A percentile compares a stretch with the other conserved stretches of the same genome.
phyloP scores from a whole-genome alignment of 1,284 basidiomycete species.

The Malassezia furfur region DNA sequence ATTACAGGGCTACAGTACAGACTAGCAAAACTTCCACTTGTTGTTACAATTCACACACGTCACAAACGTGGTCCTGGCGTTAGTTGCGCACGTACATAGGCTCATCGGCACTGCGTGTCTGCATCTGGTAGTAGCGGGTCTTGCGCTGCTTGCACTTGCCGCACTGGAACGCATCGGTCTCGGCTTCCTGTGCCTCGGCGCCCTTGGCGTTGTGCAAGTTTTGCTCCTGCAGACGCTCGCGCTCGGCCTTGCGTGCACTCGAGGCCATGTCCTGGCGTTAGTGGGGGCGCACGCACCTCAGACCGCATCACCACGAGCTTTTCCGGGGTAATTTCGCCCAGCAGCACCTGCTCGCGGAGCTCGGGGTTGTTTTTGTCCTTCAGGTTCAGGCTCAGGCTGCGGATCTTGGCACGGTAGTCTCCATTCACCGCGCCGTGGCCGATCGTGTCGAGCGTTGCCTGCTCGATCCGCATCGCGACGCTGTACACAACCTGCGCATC shows the following conservation, averaged over 20 bases:
- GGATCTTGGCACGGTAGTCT: conserved; percentile 69
- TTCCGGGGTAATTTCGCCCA: conserved; percentile 64
- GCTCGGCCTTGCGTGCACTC: conserved; percentile 74
- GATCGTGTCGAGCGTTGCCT: conserved; percentile 40
- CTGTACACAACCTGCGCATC: conserved; percentile 49
- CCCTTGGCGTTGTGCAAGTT: conserved; percentile 87
- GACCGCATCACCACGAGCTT: conserved; percentile 72
- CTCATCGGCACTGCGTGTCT: conserved; percentile 45
- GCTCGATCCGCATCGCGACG: conserved; percentile 51
- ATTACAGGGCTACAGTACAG: conserved; percentile 9
- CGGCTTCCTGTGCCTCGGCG: conserved; percentile 70
- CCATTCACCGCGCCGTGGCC: conserved; percentile 29
- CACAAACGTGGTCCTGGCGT: conserved; percentile 38
- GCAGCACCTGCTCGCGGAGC: conserved; percentile 71
- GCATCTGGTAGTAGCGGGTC: conserved; percentile 46
- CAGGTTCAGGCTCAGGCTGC: conserved; percentile 80
- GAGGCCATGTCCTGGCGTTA: conserved; percentile 70
- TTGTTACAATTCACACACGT: conserved; percentile 43
- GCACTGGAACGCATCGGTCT: conserved; percentile 98
- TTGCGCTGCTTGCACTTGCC: conserved; percentile 59
- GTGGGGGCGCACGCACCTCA: conserved; percentile 47
- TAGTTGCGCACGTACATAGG: conserved; percentile 27
- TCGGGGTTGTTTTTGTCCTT: conserved; percentile 91
- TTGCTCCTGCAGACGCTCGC: conserved; percentile 55
- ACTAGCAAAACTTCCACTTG: conserved; percentile 45